phyloP scores from a whole-genome alignment of 2,329 filamentous ascomycete species.

The Trichophyton schoenleinii region DNA sequence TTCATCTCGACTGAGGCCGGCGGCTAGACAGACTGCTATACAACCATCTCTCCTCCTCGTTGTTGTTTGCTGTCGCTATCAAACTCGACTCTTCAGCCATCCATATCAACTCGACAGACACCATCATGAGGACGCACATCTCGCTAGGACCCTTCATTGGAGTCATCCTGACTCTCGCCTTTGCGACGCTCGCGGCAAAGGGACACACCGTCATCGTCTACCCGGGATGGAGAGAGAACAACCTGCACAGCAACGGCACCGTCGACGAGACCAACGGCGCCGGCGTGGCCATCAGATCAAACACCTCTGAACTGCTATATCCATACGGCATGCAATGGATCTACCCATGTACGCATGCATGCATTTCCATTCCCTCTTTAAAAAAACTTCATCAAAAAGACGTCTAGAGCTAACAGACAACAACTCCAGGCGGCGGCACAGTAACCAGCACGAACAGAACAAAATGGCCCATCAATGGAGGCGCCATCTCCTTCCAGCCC shows the following conservation, averaged over 20 bases:
- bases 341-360: conserved; percentile 65
- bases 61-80: neutral
- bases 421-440: conserved; percentile 64
- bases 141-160: conserved; percentile 21
- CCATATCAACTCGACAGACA: neutral
- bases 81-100: neutral
- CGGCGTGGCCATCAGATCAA: conserved; percentile 32
- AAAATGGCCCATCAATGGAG: conserved; percentile 78
- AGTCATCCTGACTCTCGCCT: conserved; percentile 23
- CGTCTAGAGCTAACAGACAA: neutral
- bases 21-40: neutral
- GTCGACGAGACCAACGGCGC: conserved; percentile 35
- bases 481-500: conserved; percentile 79
- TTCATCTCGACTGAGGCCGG: neutral
- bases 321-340: conserved; percentile 92
- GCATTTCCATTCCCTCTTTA: neutral
- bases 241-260: conserved; percentile 62
- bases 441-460: conserved; percentile 67
- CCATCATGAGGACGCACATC: conserved; percentile 19
- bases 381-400: no score
- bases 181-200: conserved; percentile 28
- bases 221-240: conserved; percentile 78
- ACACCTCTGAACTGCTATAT: conserved; percentile 39
- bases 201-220: conserved; percentile 73
- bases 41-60: neutral